phyloP scores from a whole-genome alignment of 73 alveolate genomes.

The Effrenium voratum region DNA sequence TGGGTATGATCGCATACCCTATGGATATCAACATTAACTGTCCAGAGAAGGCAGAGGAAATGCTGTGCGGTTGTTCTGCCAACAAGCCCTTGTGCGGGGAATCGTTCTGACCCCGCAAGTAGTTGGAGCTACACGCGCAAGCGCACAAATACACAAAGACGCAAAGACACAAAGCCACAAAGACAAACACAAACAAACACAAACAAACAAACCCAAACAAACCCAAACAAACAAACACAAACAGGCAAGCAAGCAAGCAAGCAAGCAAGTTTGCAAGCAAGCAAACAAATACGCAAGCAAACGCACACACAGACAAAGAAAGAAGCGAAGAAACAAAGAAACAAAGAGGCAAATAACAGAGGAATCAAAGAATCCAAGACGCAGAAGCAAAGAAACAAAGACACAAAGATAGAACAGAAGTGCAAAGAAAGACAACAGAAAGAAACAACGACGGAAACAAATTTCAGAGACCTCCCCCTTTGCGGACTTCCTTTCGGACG shows the following conservation, averaged over 20 bases:
- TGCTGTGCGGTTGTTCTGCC: too few species aligned
- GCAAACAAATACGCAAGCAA: neutral
- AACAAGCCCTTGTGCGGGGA: too few species aligned
- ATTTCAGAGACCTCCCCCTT: too few species aligned
- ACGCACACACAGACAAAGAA: neutral
- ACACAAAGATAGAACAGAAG: neutral
- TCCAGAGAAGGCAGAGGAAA: too few species aligned
- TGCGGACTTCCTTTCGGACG: too few species aligned
- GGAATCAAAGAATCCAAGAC: neutral
- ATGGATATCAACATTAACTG: too few species aligned
- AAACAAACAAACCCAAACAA: slow-evolving; percentile 22
- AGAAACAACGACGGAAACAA: too few species aligned
- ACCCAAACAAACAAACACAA: slow-evolving; percentile 31
- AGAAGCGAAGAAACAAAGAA: neutral
- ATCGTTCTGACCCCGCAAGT: too few species aligned
- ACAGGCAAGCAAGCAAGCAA: slow-evolving; percentile 23
- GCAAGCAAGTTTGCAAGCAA: neutral
- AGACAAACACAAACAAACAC: slow-evolving; percentile 40
- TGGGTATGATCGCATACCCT: too few species aligned
- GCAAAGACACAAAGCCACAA: slow-evolving; percentile 9
- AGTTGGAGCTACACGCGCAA: slow-evolving; percentile 15
- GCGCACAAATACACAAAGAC: slow-evolving; percentile 25
- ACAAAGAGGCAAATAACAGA: neutral
- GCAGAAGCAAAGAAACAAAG: neutral
- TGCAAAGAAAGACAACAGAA: too few species aligned